Evolutionary conservation across 2,329 filamentous ascomycete species (phyloP).

Genomic region (Colletotrichum kahawae): DNA sequence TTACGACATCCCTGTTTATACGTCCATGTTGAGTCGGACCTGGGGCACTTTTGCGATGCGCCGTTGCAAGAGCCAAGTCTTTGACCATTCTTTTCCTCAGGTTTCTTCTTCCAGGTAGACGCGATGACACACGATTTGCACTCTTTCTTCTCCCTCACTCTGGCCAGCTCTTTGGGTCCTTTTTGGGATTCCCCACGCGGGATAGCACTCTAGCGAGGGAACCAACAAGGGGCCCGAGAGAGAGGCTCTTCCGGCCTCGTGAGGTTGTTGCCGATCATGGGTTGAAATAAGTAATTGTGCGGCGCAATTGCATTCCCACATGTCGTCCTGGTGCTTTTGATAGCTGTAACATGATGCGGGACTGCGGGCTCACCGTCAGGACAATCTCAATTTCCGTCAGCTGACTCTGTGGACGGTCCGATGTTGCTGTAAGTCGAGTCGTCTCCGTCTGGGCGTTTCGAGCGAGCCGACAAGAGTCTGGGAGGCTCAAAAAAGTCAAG

Average conservation of each 20-base stretch:
- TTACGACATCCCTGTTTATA: neutral
- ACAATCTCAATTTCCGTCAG: conserved; percentile 7
- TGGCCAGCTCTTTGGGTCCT: neutral
- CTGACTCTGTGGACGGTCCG: neutral
- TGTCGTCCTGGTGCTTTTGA: neutral
- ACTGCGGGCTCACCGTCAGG: neutral
- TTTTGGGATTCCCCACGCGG: neutral
- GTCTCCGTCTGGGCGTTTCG: neutral
- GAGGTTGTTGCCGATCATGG: neutral
- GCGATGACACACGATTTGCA: neutral
- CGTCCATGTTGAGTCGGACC: neutral
- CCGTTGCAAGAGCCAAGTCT: conserved; percentile 28
- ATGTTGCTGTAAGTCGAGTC: neutral
- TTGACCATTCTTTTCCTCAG: conserved; percentile 31
- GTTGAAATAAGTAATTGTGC: neutral
- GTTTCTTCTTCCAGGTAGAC: neutral
- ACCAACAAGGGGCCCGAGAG: conserved; percentile 4
- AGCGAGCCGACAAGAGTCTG: neutral
- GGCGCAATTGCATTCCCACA: neutral
- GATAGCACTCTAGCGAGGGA: conserved; percentile 12
- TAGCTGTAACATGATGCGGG: neutral
- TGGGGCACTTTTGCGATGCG: conserved; percentile 9
- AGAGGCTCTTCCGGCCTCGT: neutral
- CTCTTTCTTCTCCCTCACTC: conserved; percentile 7
- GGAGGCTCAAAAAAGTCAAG: neutral